A percentile compares a stretch with the other conserved stretches of the same genome.
phyloP scores from a whole-genome alignment of 2,329 filamentous ascomycete species.

The Bipolaris gigantea region DNA sequence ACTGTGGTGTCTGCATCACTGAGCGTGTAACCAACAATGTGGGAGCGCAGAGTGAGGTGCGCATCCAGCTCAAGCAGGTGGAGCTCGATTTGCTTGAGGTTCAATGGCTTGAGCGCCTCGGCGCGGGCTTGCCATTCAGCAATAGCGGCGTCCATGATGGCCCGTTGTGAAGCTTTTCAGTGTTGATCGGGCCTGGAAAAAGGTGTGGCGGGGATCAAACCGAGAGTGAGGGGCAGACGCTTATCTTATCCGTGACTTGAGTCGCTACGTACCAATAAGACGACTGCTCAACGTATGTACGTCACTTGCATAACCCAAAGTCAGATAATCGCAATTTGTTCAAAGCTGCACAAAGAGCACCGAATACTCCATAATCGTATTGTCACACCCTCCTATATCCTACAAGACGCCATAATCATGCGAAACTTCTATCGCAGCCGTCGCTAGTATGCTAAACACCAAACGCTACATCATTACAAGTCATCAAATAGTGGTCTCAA shows the following conservation, averaged over 20 bases:
- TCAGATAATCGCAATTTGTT: background rate
- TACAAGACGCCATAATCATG: conserved; percentile 20
- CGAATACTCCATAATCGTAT: conserved; percentile 7
- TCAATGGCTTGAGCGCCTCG: conserved; percentile 57
- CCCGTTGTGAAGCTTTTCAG: background rate
- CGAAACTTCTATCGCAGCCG: conserved; percentile 2
- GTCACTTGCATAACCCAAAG: background rate
- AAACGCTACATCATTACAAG: conserved; percentile 27
- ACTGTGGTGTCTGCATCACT: conserved; percentile 77
- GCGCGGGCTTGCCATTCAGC: conserved; percentile 61
- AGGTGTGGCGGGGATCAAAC: conserved; percentile 3
- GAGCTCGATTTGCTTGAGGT: conserved; percentile 82
- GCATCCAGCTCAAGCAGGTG: conserved; percentile 78
- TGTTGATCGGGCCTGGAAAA: conserved; percentile 8
- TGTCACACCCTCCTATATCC: conserved; percentile 7
- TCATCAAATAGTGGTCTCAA: conserved; percentile 7
- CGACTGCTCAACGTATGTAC: background rate
- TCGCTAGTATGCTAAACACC: conserved; percentile 8
- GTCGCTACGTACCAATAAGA: background rate
- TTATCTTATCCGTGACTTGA: conserved; percentile 13
- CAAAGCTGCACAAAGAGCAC: background rate
- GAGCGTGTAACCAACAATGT: conserved; percentile 78
- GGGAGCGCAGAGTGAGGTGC: conserved; percentile 83
- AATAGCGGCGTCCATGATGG: conserved; percentile 44
- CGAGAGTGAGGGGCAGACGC: conserved; percentile 7